Evolutionary conservation across 2,329 filamentous ascomycete genomes (phyloP), one percentile per base, ranked within the genome.

Genomic region (Simplicillium sp.): DNA sequence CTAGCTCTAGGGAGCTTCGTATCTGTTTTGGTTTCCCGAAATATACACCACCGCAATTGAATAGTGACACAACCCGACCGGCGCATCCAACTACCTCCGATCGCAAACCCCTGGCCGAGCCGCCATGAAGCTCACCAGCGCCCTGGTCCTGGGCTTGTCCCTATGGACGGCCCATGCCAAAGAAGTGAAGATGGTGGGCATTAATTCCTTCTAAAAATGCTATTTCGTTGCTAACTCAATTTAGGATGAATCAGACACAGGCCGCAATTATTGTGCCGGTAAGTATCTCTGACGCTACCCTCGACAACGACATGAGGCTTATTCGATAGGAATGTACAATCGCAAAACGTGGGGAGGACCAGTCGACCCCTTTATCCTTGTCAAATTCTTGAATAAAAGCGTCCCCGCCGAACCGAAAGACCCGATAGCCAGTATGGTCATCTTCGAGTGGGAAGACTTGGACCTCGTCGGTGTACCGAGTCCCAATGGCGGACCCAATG

Each of bases 361-460:
- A 29, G 76, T 87, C 45, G 87, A 96, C 52, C 90, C 90, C 15
- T 94, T 87, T 66, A 95, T 97, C 59, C 73, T 84, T 51, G 75
- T 87, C 59, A 87, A 87, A 57, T 94, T 95, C 55, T 65, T 83
- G 33, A 62, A 73, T 65, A 56, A 70, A 65, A 59, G 75, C 53
- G 66, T 74, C 43, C 72, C 31, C 12, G 12, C 75, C 28, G 70
- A 80, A 42, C 53, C 44, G 17, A 67, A 73, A 36, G 84, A 94
- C 58, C 83, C 85, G 5, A 70, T 87, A 34, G 82, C 88, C 48
- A 94, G 87, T 60, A 65, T 96, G 51, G 72, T 95, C 39, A 82
- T 98, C 48, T 98, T 95, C 60, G 90, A 98, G 64, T 98, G 89
- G 87, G 80, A 75, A 50, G 92, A 98, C 57, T 80, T 84, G 57